Evolutionary conservation across 164 flowering plant genomes (phyloP), one percentile per base, ranked within the genome.

Genomic region (Taxillus chinensis): DNA sequence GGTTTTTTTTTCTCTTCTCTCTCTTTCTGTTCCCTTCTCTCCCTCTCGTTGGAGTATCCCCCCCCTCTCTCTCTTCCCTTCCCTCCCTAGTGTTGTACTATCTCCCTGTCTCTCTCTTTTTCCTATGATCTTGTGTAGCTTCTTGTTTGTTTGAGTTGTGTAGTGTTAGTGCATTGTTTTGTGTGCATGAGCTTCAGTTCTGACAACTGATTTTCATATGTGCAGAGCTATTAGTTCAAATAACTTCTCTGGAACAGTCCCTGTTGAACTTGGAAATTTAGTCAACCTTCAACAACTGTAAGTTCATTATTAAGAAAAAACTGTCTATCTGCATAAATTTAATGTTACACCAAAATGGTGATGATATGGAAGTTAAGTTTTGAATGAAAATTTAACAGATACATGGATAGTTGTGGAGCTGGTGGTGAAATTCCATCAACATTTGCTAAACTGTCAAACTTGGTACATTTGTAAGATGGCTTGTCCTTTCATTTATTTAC

Each of bases 351-450:
- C 4, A 7, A 8, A 14, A 8, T 11, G 1, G 13, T 11, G 13
- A 48, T 48, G 13, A 7, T 8, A 0, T 48, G 51, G 50, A 8
- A 48, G 4, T 11, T 48, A 14, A 27, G 27, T 3, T 48, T 43
- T 54, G 41, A 45, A 15, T 27, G 12, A 4, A 6, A 3, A 50
- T 16, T 46, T 48, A 1, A 16, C 62, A 61, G 81, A 54, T 80
- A 74, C 65, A 55, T 78, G 5, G 64, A 71, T 62, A 78, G 79
- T 59, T 40, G 74, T 62, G 80, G 81, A 55, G 65, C 74, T 7
- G 65, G 84, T 57, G 81, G 84, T 7, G 70, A 64, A 13, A 70
- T 80, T 51, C 84, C 81, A 37, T 57, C 72, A 39, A 73, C 78
- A 60, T 75, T 75, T 60, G 61, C 73, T 7, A 62, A 55, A 14